These are phyloP conservation scores for Aegilops umbellulata DNA, from an alignment of 176 grass and related monocot species.

Conservation along the genomic window DNA sequence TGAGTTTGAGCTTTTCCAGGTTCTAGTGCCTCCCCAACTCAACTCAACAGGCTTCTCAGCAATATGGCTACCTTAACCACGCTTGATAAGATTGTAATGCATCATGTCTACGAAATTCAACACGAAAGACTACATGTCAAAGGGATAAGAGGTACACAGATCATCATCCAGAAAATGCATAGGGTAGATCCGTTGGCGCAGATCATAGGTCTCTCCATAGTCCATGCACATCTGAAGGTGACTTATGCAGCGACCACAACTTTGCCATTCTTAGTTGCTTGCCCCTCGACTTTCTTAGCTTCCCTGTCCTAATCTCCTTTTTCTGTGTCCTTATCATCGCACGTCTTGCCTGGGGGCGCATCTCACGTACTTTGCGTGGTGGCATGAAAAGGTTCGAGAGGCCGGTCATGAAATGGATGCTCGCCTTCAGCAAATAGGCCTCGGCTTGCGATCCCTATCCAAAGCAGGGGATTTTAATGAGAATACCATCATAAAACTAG, in stretches of 20 bases:
- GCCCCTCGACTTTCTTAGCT: conserved; percentile 38
- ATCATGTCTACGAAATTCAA: background rate
- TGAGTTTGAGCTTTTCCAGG: background rate
- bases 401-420: conserved; percentile 71
- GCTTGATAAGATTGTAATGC: background rate
- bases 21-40: conserved; percentile 16
- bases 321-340: conserved; percentile 76
- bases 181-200: background rate
- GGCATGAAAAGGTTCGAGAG: conserved; percentile 73
- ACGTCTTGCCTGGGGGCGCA: conserved; percentile 70
- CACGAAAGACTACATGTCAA: background rate
- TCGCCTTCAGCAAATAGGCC: conserved; percentile 75
- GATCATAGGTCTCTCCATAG: background rate
- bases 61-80: background rate
- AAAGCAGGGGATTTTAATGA: background rate
- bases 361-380: conserved; percentile 62
- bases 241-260: conserved; percentile 23
- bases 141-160: background rate
- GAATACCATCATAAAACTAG: background rate
- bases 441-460: conserved; percentile 76
- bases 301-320: conserved; percentile 57
- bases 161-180: background rate
- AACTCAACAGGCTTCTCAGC: background rate
- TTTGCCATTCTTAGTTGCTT: conserved; percentile 34
- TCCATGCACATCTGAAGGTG: background rate